Percentiles rank a stretch among this genome's conserved stretches.
Conservation (phyloP, 257 asterid genomes). For the Coffea canephora region DNA sequence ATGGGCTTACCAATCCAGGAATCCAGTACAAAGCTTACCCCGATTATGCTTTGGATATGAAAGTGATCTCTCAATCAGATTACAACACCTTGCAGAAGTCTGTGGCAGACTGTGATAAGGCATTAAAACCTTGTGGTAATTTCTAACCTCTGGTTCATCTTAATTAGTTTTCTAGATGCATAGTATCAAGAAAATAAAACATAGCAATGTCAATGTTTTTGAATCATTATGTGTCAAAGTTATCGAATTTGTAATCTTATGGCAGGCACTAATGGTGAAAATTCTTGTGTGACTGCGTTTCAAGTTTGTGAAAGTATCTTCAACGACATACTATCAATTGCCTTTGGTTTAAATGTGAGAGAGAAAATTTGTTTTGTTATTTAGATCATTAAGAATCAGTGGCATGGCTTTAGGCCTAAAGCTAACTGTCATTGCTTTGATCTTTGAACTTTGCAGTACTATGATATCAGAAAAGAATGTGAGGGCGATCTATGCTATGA, state of each 20-base stretch:
- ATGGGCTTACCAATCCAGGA: conserved; percentile 58
- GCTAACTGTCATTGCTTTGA: neutral
- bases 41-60: conserved; percentile 50
- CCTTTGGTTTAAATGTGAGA: conserved; percentile 45
- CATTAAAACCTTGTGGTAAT: conserved; percentile 46
- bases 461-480: conserved; percentile 53
- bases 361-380: neutral
- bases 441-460: conserved; percentile 37
- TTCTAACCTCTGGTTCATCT: no score
- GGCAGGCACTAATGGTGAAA: conserved; percentile 37
- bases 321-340: conserved; percentile 25
- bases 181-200: no score
- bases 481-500: conserved; percentile 55
- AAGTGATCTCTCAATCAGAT: conserved; percentile 38
- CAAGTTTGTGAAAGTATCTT: conserved; percentile 21
- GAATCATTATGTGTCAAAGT: no score
- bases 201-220: no score
- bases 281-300: conserved; percentile 41
- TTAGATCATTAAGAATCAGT: no score
- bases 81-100: conserved; percentile 26
- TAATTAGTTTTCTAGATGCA: no score
- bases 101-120: conserved; percentile 37
- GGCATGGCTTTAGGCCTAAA: neutral
- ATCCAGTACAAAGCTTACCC: conserved; percentile 48
- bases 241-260: neutral